Percentiles rank a stretch among this genome's conserved stretches.
Evolutionary conservation across 2,329 filamentous ascomycete genomes (phyloP).

Genomic region (Pyrenochaeta sp.): DNA sequence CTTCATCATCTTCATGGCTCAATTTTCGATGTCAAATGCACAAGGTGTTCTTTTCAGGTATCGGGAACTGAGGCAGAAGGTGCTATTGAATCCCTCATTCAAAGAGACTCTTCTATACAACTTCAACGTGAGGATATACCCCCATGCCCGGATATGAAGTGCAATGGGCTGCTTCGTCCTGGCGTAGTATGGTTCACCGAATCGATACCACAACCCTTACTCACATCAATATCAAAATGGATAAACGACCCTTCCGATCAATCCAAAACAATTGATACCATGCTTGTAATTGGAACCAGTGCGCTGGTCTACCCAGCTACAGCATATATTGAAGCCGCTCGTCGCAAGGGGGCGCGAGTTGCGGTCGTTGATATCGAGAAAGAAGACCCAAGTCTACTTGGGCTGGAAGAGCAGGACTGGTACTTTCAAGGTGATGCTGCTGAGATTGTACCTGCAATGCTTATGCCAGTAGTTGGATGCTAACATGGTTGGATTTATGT

Average conservation of each 20-base stretch:
- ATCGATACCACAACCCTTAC: slow-evolving; percentile 38
- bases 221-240: slow-evolving; percentile 4
- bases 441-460: slow-evolving; percentile 62
- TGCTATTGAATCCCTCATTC: background rate
- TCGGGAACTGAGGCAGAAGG: slow-evolving; percentile 6
- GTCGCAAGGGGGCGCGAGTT: slow-evolving; percentile 25
- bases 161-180: slow-evolving; percentile 24
- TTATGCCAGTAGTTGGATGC: slow-evolving; percentile 5
- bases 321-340: slow-evolving; percentile 26
- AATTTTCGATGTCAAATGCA: slow-evolving; percentile 26
- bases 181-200: slow-evolving; percentile 31
- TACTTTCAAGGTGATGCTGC: slow-evolving; percentile 68
- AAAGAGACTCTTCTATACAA: background rate
- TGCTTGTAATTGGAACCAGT: slow-evolving; percentile 34
- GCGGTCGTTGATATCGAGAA: slow-evolving; percentile 28
- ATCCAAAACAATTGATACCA: slow-evolving; percentile 21
- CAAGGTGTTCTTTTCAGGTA: slow-evolving; percentile 6
- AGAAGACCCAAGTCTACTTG: slow-evolving; percentile 14
- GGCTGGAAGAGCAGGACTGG: slow-evolving; percentile 61
- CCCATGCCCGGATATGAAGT: slow-evolving; percentile 9
- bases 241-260: slow-evolving; percentile 9
- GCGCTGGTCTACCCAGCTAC: slow-evolving; percentile 30
- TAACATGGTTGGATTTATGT: background rate
- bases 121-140: slow-evolving; percentile 14
- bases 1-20: slow-evolving; percentile 24